Evolutionary conservation across 2,329 filamentous ascomycete species (phyloP).

Genomic region (Hypoxylon sp.): DNA sequence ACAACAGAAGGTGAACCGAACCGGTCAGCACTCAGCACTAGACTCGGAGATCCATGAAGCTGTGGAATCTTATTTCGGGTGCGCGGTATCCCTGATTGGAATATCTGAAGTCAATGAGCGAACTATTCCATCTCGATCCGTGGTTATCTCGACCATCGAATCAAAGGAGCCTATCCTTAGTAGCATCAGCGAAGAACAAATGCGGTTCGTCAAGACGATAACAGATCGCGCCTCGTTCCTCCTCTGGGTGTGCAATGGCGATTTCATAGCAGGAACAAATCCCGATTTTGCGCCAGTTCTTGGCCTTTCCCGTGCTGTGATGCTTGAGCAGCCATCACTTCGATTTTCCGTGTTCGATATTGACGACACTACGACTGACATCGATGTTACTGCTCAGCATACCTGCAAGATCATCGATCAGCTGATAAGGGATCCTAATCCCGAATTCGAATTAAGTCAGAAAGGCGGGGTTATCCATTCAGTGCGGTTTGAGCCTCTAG

Average conservation of each 20-base stretch:
- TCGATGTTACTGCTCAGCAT: neutral
- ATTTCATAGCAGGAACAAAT: neutral
- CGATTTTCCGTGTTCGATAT: neutral
- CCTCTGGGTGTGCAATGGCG: neutral
- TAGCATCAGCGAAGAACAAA: neutral
- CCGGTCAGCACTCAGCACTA: neutral
- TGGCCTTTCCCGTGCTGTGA: neutral
- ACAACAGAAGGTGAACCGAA: neutral
- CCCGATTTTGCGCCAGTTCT: neutral
- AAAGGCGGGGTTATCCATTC: neutral
- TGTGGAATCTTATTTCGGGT: neutral
- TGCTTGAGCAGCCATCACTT: conserved; percentile 1
- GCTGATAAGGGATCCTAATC: neutral
- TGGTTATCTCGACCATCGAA: neutral
- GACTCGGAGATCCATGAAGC: neutral
- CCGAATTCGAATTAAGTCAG: neutral
- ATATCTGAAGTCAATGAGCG: neutral
- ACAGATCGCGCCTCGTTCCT: neutral
- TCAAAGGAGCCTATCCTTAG: neutral
- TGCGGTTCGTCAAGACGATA: neutral
- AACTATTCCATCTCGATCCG: neutral
- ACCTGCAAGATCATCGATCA: neutral
- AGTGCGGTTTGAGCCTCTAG: neutral
- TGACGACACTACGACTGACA: neutral
- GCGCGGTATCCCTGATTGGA: neutral